Conservation (phyloP, 164 flowering plant species). For the Aristolochia fimbriata region DNA sequence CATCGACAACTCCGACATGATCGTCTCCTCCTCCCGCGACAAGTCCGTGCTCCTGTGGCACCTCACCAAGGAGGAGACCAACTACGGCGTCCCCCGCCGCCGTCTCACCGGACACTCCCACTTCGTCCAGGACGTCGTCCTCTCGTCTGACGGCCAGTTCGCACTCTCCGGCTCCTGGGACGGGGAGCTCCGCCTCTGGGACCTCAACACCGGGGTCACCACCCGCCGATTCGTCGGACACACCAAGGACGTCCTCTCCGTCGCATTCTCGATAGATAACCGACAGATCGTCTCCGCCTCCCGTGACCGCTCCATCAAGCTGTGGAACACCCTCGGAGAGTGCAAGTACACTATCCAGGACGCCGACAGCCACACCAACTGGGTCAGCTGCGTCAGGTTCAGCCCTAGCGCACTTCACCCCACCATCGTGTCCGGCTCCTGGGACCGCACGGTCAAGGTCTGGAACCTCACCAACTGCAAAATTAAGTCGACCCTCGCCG, state of each 20-base stretch:
- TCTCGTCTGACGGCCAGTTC: conserved; percentile 71
- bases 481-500: conserved; percentile 42
- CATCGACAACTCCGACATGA: conserved; percentile 73
- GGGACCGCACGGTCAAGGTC: conserved; percentile 76
- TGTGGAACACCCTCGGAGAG: conserved; percentile 87
- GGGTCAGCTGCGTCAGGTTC: conserved; percentile 79
- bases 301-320: conserved; percentile 71
- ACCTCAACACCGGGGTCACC: conserved; percentile 6
- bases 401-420: conserved; percentile 57
- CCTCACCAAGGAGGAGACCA: conserved; percentile 50
- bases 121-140: conserved; percentile 50
- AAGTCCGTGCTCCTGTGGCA: conserved; percentile 70
- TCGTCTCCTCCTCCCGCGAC: conserved; percentile 75
- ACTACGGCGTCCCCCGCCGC: conserved; percentile 59
- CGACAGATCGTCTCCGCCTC: conserved; percentile 93
- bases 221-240: conserved; percentile 2
- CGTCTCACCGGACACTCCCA: conserved; percentile 78
- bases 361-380: conserved; percentile 36
- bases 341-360: conserved; percentile 81
- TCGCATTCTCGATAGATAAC: conserved; percentile 82
- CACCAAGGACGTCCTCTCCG: conserved; percentile 61
- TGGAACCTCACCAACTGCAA: conserved; percentile 77
- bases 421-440: conserved; percentile 71
- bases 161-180: conserved; percentile 34
- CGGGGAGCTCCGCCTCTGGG: neutral